phyloP scores from a whole-genome alignment of 805 yeast genomes.

The Starmera quercuum region DNA sequence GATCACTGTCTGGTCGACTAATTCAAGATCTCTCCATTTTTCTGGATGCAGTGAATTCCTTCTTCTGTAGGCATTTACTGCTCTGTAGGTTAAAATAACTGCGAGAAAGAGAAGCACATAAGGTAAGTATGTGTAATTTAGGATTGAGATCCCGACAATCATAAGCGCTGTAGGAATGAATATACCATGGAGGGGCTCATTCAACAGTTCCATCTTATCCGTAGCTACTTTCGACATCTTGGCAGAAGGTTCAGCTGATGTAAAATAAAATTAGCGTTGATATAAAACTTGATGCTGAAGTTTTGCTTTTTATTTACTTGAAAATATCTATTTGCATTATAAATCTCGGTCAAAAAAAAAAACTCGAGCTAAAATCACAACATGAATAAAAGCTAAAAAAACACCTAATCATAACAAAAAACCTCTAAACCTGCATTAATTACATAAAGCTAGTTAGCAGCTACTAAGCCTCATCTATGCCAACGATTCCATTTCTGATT shows the following conservation, averaged over 20 bases:
- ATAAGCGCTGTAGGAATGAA: slow-evolving; percentile 61
- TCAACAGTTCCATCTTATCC: slow-evolving; percentile 45
- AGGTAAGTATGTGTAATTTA: slow-evolving; percentile 44
- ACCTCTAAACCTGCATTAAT: too few relatives aligned
- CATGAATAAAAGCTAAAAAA: too few relatives aligned
- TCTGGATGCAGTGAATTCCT: slow-evolving; percentile 39
- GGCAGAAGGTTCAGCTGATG: neutral
- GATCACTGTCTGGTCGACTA: slow-evolving; percentile 66
- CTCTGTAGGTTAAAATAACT: slow-evolving; percentile 29
- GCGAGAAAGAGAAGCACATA: slow-evolving; percentile 30
- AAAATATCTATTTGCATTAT: too few relatives aligned
- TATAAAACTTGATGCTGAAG: neutral
- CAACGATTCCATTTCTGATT: slow-evolving; percentile 58
- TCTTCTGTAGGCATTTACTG: slow-evolving; percentile 27
- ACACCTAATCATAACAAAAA: too few relatives aligned
- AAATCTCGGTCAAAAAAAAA: too few relatives aligned
- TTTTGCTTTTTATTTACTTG: neutral
- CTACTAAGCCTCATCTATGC: neutral
- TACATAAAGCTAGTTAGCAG: too few relatives aligned
- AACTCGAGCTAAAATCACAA: too few relatives aligned
- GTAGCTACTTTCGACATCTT: slow-evolving; percentile 13
- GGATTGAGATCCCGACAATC: slow-evolving; percentile 49
- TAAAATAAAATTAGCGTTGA: neutral
- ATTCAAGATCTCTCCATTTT: slow-evolving; percentile 58
- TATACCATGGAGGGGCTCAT: slow-evolving; percentile 70